A percentile compares a stretch with the other conserved stretches of the same genome.
Evolutionary conservation across 2,329 filamentous ascomycete genomes (phyloP).

Genomic region (Davidsoniella neocaledoniae): DNA sequence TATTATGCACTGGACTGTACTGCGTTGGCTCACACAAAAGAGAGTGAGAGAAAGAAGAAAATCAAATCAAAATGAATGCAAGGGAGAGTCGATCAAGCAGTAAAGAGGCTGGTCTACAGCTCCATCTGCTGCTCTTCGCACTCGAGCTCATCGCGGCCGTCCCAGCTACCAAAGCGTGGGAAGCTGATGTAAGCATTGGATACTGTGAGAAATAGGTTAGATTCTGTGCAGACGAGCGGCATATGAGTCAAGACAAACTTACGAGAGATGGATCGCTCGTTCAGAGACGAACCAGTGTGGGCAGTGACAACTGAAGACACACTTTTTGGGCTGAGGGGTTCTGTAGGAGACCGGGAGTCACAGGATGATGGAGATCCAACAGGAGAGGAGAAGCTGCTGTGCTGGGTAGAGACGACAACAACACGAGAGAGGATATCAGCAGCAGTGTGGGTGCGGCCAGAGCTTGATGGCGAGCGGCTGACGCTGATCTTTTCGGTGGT

Average conservation of each 20-base stretch:
- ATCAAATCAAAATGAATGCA: not conserved
- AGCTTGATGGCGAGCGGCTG: slow-evolving; percentile 7
- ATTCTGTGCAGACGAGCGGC: slow-evolving; percentile 1
- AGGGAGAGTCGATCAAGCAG: not conserved
- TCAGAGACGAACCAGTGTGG: not conserved
- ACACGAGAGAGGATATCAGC: slow-evolving; percentile 12
- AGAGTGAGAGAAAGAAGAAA: not conserved
- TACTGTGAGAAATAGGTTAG: slow-evolving; percentile 2
- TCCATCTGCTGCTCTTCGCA: slow-evolving; percentile 5
- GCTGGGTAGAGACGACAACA: slow-evolving; percentile 8
- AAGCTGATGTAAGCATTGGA: slow-evolving; percentile 46
- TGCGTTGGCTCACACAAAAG: not conserved
- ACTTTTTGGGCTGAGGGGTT: slow-evolving; percentile 2
- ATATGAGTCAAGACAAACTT: slow-evolving; percentile 16
- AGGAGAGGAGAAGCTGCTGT: slow-evolving; percentile 6
- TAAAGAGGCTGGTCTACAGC: slow-evolving; percentile 1
- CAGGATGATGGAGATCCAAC: slow-evolving; percentile 6
- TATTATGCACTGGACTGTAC: not conserved
- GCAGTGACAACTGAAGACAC: slow-evolving; percentile 1
- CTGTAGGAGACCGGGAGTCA: slow-evolving; percentile 1
- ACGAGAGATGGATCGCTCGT: slow-evolving; percentile 16
- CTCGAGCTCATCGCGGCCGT: slow-evolving; percentile 21
- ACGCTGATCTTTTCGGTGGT: slow-evolving; percentile 11
- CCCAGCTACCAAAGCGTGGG: slow-evolving; percentile 55
- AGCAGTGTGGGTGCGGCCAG: slow-evolving; percentile 10